Percentiles rank a stretch among this genome's conserved stretches.
Conservation (phyloP, 2,329 filamentous ascomycete species). For the Penicillium sp. region DNA sequence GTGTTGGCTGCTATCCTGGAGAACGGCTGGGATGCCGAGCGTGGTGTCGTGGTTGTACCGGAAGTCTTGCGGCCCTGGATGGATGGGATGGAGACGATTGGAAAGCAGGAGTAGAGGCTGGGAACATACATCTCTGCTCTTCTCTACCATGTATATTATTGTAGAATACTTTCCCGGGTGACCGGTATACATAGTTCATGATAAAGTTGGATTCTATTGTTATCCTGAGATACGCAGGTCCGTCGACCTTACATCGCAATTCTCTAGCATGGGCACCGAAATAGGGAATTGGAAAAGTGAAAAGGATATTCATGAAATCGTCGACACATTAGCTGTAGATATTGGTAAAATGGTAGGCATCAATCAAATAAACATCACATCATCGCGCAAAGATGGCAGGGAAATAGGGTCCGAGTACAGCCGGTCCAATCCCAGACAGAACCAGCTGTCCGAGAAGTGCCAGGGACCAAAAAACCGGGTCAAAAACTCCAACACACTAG, state of each 20-base stretch:
- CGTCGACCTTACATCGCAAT: neutral
- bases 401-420: neutral
- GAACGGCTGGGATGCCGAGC: slow-evolving; percentile 78
- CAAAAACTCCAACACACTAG: neutral
- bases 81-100: slow-evolving; percentile 69
- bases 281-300: neutral
- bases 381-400: slow-evolving; percentile 13
- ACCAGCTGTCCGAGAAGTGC: slow-evolving; percentile 13
- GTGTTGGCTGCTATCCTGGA: slow-evolving; percentile 87
- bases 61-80: slow-evolving; percentile 80
- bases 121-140: neutral
- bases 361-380: slow-evolving; percentile 16
- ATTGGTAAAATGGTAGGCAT: slow-evolving; percentile 1
- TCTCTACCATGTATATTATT: slow-evolving; percentile 3
- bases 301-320: slow-evolving; percentile 18
- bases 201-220: neutral
- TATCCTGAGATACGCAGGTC: too few species aligned
- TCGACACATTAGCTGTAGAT: slow-evolving; percentile 17
- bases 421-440: slow-evolving; percentile 1
- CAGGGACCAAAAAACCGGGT: neutral
- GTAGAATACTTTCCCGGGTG: neutral
- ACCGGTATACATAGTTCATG: neutral
- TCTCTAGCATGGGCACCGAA: neutral
- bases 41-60: slow-evolving; percentile 68
- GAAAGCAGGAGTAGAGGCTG: slow-evolving; percentile 17